Base-by-base conservation (phyloP, 2,329 filamentous ascomycete species). In the Claviceps lovelessii region DNA sequence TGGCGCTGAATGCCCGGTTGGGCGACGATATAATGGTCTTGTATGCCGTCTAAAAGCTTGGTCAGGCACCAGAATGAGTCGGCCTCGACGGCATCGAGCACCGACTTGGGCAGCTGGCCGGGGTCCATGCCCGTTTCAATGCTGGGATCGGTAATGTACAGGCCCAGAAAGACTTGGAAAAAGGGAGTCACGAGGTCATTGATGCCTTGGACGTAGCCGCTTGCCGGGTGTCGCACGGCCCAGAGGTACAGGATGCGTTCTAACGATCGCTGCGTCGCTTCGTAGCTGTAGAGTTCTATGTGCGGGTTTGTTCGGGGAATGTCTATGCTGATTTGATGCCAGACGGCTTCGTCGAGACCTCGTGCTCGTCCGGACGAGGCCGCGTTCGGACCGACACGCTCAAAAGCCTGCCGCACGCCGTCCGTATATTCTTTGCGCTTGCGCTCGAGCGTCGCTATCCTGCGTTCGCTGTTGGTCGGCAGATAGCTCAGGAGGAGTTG, bases 281-380 rank as follows among this genome's bases (percentile, higher is more conserved):
- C 91, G 66, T 95, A 97, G 60, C 88, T 81, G 71, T 98, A 98
- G 0, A 98, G 77, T 62, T 94, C 88, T 54, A 98, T 85, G 69
- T 97, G 93, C 11, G 93, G 93, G 66, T 95, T 97, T 4, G 93
- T 98, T 52, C 93, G 83, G 3, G 93, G 93, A 28, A 97, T 88
- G 66, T 98, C 93, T 64, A 98, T 98, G 70, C 90, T 96, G 71
- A 98, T 97, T 67, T 98, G 93, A 72, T 98, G 93, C 93, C 93
- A 98, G 56, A 98, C 84, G n/a, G 89, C 86, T 73, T 98, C 93
- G 62, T 98, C 94, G 19, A 98, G 73, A 2, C 90, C 91, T 58
- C 80, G 72, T 8, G 74, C 67, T 59, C 77, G 76, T 15, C 77
- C 74, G 4, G 70, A 60, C 0, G 75, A 60, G 29, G 60, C 61